Conservation (phyloP, 2,329 filamentous ascomycete species). For the Colletotrichum trifolii region DNA sequence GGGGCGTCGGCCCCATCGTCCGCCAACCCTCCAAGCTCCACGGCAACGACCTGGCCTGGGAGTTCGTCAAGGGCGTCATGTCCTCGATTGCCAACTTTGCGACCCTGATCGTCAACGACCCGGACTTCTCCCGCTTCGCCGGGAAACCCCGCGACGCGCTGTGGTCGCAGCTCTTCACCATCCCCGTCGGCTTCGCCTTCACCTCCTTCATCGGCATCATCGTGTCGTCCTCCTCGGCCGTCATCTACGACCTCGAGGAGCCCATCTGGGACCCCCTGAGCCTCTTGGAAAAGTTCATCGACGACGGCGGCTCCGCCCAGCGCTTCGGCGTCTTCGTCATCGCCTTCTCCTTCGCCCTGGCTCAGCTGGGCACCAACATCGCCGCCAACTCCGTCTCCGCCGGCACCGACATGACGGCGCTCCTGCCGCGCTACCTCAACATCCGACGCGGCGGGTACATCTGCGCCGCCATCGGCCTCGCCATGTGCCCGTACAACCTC, state of each 20-base stretch:
- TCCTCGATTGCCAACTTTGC: conserved; percentile 90
- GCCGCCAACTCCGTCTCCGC: conserved; percentile 88
- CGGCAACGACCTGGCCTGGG: conserved; percentile 81
- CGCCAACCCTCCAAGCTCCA: conserved; percentile 70
- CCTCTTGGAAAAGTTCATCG: conserved; percentile 74
- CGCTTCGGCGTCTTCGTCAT: conserved; percentile 83
- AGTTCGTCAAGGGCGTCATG: conserved; percentile 88
- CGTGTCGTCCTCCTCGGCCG: conserved; percentile 77
- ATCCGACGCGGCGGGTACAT: conserved; percentile 91
- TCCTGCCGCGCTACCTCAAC: conserved; percentile 82
- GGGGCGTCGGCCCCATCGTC: conserved; percentile 86
- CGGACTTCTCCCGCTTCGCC: conserved; percentile 88
- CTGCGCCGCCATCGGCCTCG: conserved; percentile 81
- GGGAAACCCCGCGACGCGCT: conserved; percentile 79
- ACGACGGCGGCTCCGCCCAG: conserved; percentile 74
- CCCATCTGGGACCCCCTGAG: conserved; percentile 80
- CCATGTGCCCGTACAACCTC: conserved; percentile 89
- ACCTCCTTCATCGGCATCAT: conserved; percentile 89
- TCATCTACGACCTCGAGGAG: conserved; percentile 71
- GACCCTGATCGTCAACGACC: conserved; percentile 84
- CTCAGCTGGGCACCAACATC: conserved; percentile 88
- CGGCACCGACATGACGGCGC: conserved; percentile 83
- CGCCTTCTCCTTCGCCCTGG: conserved; percentile 76
- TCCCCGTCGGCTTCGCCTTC: conserved; percentile 77
- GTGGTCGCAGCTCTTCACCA: conserved; percentile 82